Percentiles rank a stretch among this genome's conserved stretches.
Conservation (phyloP, 768 basidiomycete genomes). For the Boletales sp. region DNA sequence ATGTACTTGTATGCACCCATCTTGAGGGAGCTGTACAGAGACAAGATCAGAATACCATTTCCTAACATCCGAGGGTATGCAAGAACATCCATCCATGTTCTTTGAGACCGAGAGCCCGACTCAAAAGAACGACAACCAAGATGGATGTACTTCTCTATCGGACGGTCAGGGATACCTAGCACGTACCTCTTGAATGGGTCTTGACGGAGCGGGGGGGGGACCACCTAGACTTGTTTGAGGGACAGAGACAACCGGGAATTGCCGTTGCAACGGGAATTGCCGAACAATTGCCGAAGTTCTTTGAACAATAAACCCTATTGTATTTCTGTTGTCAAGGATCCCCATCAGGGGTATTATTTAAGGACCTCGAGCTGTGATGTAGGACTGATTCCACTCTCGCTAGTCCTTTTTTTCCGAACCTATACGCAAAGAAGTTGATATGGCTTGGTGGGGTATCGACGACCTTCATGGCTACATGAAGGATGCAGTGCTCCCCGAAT, state of each 20-base stretch:
- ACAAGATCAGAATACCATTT: slow-evolving; percentile 13
- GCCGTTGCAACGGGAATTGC: slow-evolving; percentile 16
- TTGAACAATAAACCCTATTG: slow-evolving; percentile 19
- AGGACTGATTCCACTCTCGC: background rate
- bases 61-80: slow-evolving; percentile 12
- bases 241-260: slow-evolving; percentile 13
- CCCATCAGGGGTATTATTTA: slow-evolving; percentile 11
- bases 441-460: slow-evolving; percentile 30
- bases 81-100: slow-evolving; percentile 23
- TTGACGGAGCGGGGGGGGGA: slow-evolving; percentile 17
- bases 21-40: slow-evolving; percentile 39
- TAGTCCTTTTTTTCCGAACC: background rate
- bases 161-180: slow-evolving; percentile 3
- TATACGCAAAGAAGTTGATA: slow-evolving; percentile 3
- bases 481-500: slow-evolving; percentile 31
- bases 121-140: slow-evolving; percentile 3
- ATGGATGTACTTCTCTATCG: background rate
- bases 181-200: slow-evolving; percentile 28
- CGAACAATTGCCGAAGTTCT: background rate
- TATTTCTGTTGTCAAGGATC: slow-evolving; percentile 19
- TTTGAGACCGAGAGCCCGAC: slow-evolving; percentile 1
- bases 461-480: slow-evolving; percentile 33
- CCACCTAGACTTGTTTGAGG: slow-evolving; percentile 1
- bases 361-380: slow-evolving; percentile 5
- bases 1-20: slow-evolving; percentile 98